Conservation (phyloP, 2,329 filamentous ascomycete species). For the Ophiostoma pallidulum region DNA sequence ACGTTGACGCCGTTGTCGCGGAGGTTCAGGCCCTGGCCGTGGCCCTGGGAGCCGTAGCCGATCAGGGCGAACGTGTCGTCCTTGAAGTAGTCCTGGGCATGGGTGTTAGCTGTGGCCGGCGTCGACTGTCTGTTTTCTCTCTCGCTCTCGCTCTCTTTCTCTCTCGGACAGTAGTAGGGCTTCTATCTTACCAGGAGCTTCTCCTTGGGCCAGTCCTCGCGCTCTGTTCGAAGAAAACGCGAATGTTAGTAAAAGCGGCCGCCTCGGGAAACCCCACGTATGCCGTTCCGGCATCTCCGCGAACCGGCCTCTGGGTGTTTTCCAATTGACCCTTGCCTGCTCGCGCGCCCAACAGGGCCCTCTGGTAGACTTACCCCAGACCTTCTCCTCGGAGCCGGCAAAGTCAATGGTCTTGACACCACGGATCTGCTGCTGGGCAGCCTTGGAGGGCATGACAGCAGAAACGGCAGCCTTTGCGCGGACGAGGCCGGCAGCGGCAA, state of each 20-base stretch:
- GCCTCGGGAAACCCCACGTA: too few species aligned
- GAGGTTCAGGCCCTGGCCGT: slow-evolving; percentile 98
- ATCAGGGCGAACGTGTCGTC: slow-evolving; percentile 98
- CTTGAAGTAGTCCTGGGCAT: slow-evolving; percentile 92
- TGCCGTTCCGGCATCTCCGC: too few species aligned
- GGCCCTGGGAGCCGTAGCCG: slow-evolving; percentile 94
- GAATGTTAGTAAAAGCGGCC: not conserved
- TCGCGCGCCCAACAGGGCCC: not conserved
- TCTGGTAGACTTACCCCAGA: slow-evolving; percentile 59
- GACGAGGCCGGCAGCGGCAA: slow-evolving; percentile 48
- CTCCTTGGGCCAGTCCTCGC: slow-evolving; percentile 95
- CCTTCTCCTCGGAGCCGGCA: slow-evolving; percentile 85
- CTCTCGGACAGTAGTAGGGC: slow-evolving; percentile 4
- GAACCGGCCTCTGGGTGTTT: too few species aligned
- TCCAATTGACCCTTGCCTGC: too few species aligned
- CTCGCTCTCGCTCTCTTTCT: too few species aligned
- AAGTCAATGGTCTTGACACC: slow-evolving; percentile 99
- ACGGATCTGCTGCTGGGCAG: slow-evolving; percentile 55
- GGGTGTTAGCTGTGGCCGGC: not conserved
- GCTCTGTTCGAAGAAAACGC: slow-evolving; percentile 52
- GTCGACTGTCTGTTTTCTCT: too few species aligned
- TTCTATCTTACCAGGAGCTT: slow-evolving; percentile 76
- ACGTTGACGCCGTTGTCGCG: slow-evolving; percentile 99
- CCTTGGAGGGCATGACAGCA: slow-evolving; percentile 21
- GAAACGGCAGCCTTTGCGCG: slow-evolving; percentile 43